These are phyloP conservation scores for Cytospora leucostoma DNA, from an alignment of 2,329 filamentous ascomycete genomes.

Conservation along the genomic window DNA sequence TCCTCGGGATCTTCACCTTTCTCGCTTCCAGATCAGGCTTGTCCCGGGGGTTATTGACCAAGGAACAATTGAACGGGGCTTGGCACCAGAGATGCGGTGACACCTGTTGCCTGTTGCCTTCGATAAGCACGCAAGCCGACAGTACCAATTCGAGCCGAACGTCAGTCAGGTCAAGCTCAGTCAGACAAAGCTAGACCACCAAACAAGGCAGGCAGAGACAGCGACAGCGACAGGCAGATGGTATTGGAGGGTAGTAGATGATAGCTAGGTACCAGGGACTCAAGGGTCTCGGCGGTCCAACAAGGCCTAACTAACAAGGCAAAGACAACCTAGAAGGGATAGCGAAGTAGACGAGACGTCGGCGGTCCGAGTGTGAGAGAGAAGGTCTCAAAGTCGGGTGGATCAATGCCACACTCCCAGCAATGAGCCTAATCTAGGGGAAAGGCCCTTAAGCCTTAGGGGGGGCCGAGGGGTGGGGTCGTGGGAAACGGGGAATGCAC, in stretches of 20 bases:
- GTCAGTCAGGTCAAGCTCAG: constrained; percentile 21
- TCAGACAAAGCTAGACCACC: background rate
- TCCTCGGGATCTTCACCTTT: constrained; percentile 24
- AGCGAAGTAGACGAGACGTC: constrained; percentile 18
- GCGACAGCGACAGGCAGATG: background rate
- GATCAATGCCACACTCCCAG: constrained; percentile 24
- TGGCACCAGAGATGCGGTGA: constrained; percentile 24
- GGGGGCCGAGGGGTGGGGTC: constrained; percentile 18
- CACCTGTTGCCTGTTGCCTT: constrained; percentile 16
- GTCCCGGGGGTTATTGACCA: constrained; percentile 14
- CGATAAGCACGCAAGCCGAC: constrained; percentile 18
- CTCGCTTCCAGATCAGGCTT: constrained; percentile 20
- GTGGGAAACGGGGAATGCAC: constrained; percentile 14
- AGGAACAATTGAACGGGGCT: constrained; percentile 18
- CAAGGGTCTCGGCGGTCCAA: constrained; percentile 21
- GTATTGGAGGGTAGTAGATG: background rate
- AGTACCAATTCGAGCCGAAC: constrained; percentile 16
- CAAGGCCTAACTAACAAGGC: constrained; percentile 20
- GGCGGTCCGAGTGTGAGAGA: constrained; percentile 5
- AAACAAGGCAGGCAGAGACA: too few species aligned
- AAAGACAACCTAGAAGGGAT: constrained; percentile 22
- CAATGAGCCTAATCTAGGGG: constrained; percentile 25
- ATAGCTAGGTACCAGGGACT: constrained; percentile 20
- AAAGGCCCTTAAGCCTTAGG: background rate
- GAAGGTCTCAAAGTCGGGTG: constrained; percentile 24